A percentile compares a stretch with the other conserved stretches of the same genome.
Conservation (phyloP, 2,329 filamentous ascomycete genomes). For the Plenodomus tracheiphilus region DNA sequence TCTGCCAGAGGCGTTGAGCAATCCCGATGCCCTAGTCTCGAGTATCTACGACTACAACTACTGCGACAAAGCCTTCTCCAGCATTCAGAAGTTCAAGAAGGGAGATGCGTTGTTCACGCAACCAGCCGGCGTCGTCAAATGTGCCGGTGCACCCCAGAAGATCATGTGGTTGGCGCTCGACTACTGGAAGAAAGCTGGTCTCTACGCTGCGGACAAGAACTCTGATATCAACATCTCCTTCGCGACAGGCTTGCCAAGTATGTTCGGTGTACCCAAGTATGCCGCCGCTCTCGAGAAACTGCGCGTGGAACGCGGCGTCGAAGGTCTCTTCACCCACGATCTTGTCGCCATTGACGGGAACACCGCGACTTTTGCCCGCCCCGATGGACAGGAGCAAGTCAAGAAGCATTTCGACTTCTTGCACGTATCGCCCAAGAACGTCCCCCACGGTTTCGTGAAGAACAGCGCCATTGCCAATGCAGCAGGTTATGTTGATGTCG, state of each 20-base stretch:
- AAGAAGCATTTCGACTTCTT: constrained; percentile 43
- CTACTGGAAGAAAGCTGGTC: constrained; percentile 41
- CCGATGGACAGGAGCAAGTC: constrained; percentile 29
- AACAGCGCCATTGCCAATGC: constrained; percentile 40
- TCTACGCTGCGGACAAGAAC: constrained; percentile 32
- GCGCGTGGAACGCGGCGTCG: constrained; percentile 41
- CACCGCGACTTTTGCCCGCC: constrained; percentile 38
- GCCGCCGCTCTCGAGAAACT: constrained; percentile 40
- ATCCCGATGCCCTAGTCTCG: constrained; percentile 40
- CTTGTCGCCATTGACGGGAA: constrained; percentile 43
- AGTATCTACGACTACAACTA: constrained; percentile 45
- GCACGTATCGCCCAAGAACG: constrained; percentile 45
- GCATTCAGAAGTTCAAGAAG: constrained; percentile 36
- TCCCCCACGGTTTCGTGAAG: constrained; percentile 43
- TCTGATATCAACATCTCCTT: constrained; percentile 45
- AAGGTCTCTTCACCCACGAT: constrained; percentile 46
- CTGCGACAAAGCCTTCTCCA: constrained; percentile 43
- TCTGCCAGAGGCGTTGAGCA: constrained; percentile 41
- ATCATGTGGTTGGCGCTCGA: constrained; percentile 49
- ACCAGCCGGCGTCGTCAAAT: constrained; percentile 46
- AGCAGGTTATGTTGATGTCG: constrained; percentile 45
- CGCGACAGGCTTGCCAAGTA: constrained; percentile 44
- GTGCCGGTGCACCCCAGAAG: constrained; percentile 47
- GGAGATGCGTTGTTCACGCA: constrained; percentile 46
- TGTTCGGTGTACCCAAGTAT: constrained; percentile 49